Evolutionary conservation across 345 rosid genomes (phyloP).

Genomic region (Salix caprea): DNA sequence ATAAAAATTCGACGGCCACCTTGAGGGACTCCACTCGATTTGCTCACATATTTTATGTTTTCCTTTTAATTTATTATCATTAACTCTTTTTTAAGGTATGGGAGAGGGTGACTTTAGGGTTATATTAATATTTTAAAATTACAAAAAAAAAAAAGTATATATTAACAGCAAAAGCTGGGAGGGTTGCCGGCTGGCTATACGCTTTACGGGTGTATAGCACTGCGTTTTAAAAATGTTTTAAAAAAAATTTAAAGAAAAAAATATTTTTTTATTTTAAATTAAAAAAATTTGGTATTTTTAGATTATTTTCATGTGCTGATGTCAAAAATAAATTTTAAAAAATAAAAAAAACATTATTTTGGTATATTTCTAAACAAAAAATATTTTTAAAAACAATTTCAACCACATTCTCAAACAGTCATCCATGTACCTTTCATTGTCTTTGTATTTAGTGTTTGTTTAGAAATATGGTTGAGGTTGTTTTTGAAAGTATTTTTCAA

Average conservation of each 20-base stretch:
- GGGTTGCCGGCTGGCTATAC: not conserved
- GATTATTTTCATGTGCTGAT: too few relatives aligned
- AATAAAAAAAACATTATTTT: too few relatives aligned
- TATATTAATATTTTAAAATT: not conserved
- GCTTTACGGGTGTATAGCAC: fast-evolving
- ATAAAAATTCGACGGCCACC: not conserved
- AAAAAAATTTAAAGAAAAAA: too few relatives aligned
- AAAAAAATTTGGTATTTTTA: too few relatives aligned
- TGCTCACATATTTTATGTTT: not conserved
- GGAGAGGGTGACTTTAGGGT: not conserved
- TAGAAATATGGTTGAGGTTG: too few relatives aligned
- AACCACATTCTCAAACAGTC: too few relatives aligned
- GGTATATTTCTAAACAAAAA: too few relatives aligned
- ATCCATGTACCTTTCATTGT: not conserved
- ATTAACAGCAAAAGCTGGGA: not conserved
- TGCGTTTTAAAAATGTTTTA: too few relatives aligned
- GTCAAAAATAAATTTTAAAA: too few relatives aligned
- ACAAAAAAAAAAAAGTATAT: not conserved
- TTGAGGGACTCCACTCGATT: not conserved
- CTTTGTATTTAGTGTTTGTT: not conserved
- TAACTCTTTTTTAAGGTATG: not conserved
- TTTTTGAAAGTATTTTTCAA: too few relatives aligned
- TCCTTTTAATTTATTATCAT: not conserved
- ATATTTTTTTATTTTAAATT: too few relatives aligned
- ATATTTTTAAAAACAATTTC: too few relatives aligned